phyloP scores from a whole-genome alignment of 2,329 filamentous ascomycete genomes.

The Ciborinia camelliae region DNA sequence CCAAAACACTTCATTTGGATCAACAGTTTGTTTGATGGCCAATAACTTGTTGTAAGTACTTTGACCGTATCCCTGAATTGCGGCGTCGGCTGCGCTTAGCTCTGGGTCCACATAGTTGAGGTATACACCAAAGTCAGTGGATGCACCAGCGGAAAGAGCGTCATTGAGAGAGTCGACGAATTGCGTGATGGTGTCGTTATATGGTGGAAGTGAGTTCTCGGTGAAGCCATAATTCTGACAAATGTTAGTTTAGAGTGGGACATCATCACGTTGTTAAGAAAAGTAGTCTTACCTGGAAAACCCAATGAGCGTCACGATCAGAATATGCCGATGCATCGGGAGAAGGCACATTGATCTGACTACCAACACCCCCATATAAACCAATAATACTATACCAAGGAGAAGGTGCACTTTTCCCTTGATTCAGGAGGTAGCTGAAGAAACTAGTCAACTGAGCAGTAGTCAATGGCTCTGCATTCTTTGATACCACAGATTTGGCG shows the following conservation, averaged over 20 bases:
- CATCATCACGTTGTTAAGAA: background rate
- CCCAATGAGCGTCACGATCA: constrained; percentile 22
- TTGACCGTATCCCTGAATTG: constrained; percentile 11
- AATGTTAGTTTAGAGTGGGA: background rate
- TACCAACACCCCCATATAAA: constrained; percentile 21
- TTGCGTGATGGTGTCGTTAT: constrained; percentile 3
- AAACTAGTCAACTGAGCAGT: constrained; percentile 8
- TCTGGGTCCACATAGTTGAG: constrained; percentile 22
- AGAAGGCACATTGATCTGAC: constrained; percentile 20
- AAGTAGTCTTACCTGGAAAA: constrained; percentile 16
- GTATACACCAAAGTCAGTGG: constrained; percentile 23
- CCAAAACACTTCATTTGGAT: constrained; percentile 22
- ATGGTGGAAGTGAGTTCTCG: constrained; percentile 7
- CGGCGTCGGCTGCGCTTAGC: constrained; percentile 6
- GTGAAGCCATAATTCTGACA: constrained; percentile 21
- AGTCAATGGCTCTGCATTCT: constrained; percentile 20
- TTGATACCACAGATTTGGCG: constrained; percentile 24
- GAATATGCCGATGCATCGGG: constrained; percentile 18
- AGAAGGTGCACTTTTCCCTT: constrained; percentile 14
- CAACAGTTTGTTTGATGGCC: constrained; percentile 12
- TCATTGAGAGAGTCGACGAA: constrained; percentile 22
- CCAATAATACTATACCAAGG: constrained; percentile 21
- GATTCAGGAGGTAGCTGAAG: constrained; percentile 15
- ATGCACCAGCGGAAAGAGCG: constrained; percentile 22
- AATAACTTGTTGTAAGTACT: constrained; percentile 19